A percentile compares a stretch with the other conserved stretches of the same genome.
Conservation (phyloP, 345 rosid genomes). For the Gossypium anomalum region DNA sequence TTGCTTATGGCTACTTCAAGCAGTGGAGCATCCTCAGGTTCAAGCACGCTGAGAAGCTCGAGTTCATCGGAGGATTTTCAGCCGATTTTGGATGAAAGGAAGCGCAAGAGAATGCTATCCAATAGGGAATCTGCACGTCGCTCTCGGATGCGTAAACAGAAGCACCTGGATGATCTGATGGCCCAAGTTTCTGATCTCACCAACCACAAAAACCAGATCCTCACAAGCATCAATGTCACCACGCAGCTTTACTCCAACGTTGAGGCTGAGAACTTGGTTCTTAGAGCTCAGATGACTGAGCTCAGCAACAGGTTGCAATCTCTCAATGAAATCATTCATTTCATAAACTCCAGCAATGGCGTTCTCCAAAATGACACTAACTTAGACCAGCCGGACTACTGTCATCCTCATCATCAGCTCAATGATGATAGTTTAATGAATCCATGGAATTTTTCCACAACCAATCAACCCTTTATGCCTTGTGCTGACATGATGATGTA, state of each 20-base stretch:
- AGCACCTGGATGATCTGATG: slow-evolving; percentile 66
- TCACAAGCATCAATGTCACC: slow-evolving; percentile 45
- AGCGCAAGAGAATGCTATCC: slow-evolving; percentile 84
- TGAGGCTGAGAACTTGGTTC: slow-evolving; percentile 72
- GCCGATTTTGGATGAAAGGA: slow-evolving; percentile 55
- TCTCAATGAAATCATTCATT: slow-evolving; percentile 55
- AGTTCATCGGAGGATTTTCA: slow-evolving; percentile 53
- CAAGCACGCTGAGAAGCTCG: slow-evolving; percentile 44
- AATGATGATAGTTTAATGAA: slow-evolving; percentile 26
- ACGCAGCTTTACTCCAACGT: slow-evolving; percentile 48
- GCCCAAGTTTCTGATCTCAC: slow-evolving; percentile 45
- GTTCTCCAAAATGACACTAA: slow-evolving; percentile 12
- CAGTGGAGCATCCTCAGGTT: slow-evolving; percentile 34
- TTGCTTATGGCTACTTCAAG: slow-evolving; percentile 65
- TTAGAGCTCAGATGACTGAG: slow-evolving; percentile 69
- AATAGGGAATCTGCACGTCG: slow-evolving; percentile 89
- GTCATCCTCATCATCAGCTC: neutral
- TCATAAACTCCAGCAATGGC: slow-evolving; percentile 24
- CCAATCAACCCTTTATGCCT: slow-evolving; percentile 36
- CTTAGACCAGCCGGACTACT: neutral
- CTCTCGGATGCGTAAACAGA: slow-evolving; percentile 87
- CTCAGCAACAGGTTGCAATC: slow-evolving; percentile 68
- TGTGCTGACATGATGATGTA: slow-evolving; percentile 40
- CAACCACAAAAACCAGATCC: slow-evolving; percentile 54
- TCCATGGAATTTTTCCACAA: slow-evolving; percentile 28